phyloP scores from a whole-genome alignment of 2,329 filamentous ascomycete species.

The Drechslerella dactyloides region DNA sequence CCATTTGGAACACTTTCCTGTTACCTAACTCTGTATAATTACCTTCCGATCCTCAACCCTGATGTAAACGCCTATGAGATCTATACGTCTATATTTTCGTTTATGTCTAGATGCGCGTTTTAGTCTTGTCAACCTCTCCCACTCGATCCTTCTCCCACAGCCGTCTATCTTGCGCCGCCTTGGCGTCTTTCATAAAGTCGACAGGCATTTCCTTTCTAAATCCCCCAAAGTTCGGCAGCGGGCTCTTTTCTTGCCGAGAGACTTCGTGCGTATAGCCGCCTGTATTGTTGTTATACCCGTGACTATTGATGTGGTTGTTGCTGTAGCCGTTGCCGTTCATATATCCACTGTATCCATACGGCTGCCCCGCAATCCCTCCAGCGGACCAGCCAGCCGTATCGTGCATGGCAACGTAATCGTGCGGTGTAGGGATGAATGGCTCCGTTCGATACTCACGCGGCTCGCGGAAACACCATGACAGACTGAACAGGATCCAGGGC shows the following conservation, averaged over 20 bases:
- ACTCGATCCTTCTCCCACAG: slow-evolving; percentile 17
- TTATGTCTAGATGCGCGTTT: background rate
- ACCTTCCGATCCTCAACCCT: too few relatives aligned
- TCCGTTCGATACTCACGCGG: slow-evolving; percentile 6
- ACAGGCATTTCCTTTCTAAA: background rate
- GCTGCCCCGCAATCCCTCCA: background rate
- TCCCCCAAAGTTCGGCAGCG: background rate
- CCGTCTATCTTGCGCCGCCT: slow-evolving; percentile 8
- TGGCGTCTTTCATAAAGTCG: slow-evolving; percentile 13
- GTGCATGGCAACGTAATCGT: background rate
- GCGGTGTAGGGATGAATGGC: background rate
- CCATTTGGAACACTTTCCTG: too few relatives aligned
- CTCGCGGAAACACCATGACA: slow-evolving; percentile 29
- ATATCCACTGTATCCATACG: background rate
- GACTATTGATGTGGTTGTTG: background rate
- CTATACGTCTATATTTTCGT: too few relatives aligned
- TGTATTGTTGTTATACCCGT: background rate
- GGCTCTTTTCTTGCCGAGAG: background rate
- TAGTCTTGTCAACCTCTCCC: background rate
- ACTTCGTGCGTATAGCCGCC: background rate
- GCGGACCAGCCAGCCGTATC: too few relatives aligned
- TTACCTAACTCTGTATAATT: too few relatives aligned
- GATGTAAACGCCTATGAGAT: too few relatives aligned
- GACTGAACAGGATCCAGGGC: slow-evolving; percentile 32
- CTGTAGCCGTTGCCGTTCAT: background rate